Evolutionary conservation across 306 rosid species (phyloP).

Genomic region (Astragalus membranaceus): DNA sequence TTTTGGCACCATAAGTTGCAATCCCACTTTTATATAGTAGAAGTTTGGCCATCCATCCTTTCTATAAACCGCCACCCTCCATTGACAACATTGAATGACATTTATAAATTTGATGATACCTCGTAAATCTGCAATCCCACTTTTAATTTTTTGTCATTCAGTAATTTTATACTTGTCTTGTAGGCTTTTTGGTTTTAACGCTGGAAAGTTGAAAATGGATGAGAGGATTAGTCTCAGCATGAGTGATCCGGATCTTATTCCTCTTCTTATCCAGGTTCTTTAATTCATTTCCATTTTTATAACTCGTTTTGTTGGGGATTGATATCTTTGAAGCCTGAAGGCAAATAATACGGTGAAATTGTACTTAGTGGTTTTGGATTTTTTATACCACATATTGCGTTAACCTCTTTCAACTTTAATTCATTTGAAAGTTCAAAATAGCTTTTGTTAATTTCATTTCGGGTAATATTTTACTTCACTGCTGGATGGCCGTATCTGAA

Average conservation of each 20-base stretch:
- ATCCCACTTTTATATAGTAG: too few relatives aligned
- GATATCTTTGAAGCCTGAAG: background rate
- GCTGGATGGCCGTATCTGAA: background rate
- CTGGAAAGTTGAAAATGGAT: constrained; percentile 81
- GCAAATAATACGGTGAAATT: background rate
- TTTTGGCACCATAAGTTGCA: too few relatives aligned
- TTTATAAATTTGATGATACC: background rate
- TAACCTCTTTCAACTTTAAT: constrained; percentile 10
- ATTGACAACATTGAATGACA: background rate
- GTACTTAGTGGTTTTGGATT: background rate
- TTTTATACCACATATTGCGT: background rate
- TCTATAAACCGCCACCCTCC: too few relatives aligned
- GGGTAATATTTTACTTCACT: background rate
- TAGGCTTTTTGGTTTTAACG: constrained; percentile 83
- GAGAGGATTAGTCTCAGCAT: constrained; percentile 77
- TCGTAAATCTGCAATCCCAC: constrained; percentile 2
- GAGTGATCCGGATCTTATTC: constrained; percentile 96
- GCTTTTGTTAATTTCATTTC: background rate
- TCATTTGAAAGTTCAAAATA: constrained; percentile 13
- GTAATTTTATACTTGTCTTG: constrained; percentile 14
- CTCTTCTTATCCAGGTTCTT: constrained; percentile 83
- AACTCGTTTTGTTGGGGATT: constrained; percentile 2
- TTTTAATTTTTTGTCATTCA: background rate
- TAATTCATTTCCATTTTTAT: constrained; percentile 6
- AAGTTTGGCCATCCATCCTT: too few relatives aligned